Base-by-base conservation (phyloP, 352 stramenopile genomes). In the Ophiocytium majus region DNA sequence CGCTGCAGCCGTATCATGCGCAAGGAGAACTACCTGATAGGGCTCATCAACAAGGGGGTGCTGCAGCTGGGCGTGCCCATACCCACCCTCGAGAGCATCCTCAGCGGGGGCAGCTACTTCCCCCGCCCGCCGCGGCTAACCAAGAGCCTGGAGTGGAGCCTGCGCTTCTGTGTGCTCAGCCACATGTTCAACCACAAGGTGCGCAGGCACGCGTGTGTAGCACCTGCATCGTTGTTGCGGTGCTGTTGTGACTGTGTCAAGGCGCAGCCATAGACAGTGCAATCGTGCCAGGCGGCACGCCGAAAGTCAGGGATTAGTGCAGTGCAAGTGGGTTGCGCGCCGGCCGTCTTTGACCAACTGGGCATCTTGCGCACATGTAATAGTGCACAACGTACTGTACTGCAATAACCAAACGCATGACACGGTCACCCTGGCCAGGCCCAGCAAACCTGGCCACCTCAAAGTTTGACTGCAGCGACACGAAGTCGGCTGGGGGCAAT, bases 21-120 rank as follows among this genome's bases (percentile, higher is more conserved):
- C 0, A 94, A 96, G 64, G 96, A 99, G 80, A 99, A 99, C 90
- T 99, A 98, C 89, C 88, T 99, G 23, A 97, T 99, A 82, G 96
- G 95, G 10, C 95, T 98, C 86, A 97, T 99, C 91, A 98, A 98
- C 90, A 91, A 96, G 79, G 90, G 93, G 34, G 89, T 98, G 17
- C 94, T 99, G 63, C 94, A 98, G 89, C 90, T 96, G 23, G 92
- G 90, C 33, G 64, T 96, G 71, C 91, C 91, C 0, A 85, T 97
- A 50, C 95, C 94, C 0, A 80, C 96, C 83, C 89, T 96, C 80
- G 93, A 86, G 76, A 88, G 80, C 49, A 37, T 37, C 34, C 31
- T 37, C 5, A 17, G 64, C 17, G 34, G 31, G 5, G 64, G 64
- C 17, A 5, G 31, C 64, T 5, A 5, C 5, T 10, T 14, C 34